phyloP scores from a whole-genome alignment of 1,284 basidiomycete genomes.

The Apiotrichum siamense region DNA sequence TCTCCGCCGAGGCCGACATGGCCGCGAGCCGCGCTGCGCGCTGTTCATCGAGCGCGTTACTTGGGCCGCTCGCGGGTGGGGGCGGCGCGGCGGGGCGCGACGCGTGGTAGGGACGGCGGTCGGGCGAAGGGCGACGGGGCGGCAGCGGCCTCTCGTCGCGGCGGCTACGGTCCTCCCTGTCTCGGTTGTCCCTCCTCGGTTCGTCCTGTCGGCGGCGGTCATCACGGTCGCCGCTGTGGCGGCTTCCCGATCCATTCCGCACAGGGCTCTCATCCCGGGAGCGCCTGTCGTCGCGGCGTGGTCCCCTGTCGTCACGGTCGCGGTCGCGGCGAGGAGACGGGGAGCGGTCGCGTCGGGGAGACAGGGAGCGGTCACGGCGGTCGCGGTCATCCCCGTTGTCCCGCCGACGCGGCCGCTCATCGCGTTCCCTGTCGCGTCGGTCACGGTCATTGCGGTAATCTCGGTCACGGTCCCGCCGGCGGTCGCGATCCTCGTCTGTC shows the following conservation, averaged over 20 bases:
- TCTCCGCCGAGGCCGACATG: constrained; percentile 68
- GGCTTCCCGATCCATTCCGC: too few species aligned
- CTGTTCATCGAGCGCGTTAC: constrained; percentile 50
- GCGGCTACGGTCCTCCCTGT: background rate
- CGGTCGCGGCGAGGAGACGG: constrained; percentile 5
- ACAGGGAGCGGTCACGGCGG: background rate
- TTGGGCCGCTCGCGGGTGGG: too few species aligned
- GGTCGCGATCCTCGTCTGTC: constrained; percentile 10
- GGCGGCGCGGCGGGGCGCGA: constrained; percentile 8
- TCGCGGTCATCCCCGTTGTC: constrained; percentile 17
- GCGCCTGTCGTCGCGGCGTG: background rate
- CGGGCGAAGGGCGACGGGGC: constrained; percentile 25
- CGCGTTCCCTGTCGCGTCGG: background rate
- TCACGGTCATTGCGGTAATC: constrained; percentile 12
- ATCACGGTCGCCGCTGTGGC: background rate
- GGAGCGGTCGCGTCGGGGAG: constrained; percentile 1
- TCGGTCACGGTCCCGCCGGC: constrained; percentile 26
- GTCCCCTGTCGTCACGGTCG: background rate
- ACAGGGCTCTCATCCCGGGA: constrained; percentile 22
- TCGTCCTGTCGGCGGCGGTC: background rate
- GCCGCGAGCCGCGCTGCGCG: constrained; percentile 77
- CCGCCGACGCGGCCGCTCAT: constrained; percentile 18
- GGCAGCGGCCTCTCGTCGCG: constrained; percentile 31
- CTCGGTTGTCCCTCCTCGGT: background rate
- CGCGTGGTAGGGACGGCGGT: constrained; percentile 20